Percentiles rank a stretch among this genome's conserved stretches.
Evolutionary conservation across 1,284 basidiomycete species (phyloP).

Genomic region (Ceratobasidium sp.): DNA sequence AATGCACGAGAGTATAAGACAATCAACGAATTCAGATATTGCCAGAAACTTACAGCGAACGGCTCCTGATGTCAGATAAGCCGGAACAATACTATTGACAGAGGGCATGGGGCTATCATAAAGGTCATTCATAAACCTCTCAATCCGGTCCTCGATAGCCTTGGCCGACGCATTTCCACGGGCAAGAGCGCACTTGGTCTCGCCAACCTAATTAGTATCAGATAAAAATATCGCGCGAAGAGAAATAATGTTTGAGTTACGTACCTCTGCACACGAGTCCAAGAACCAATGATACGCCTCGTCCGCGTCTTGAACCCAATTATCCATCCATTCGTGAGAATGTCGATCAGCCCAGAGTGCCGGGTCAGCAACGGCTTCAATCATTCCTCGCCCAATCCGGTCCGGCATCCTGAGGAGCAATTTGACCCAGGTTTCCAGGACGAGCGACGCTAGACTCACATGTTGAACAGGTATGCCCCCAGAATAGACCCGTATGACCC

Average conservation of each 20-base stretch:
- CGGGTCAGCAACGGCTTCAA: slow-evolving; percentile 44
- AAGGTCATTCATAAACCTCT: slow-evolving; percentile 49
- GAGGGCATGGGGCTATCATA: slow-evolving; percentile 13
- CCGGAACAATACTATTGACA: slow-evolving; percentile 44
- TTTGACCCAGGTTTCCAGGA: too few relatives aligned
- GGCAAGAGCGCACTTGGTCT: slow-evolving; percentile 10
- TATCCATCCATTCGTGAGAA: slow-evolving; percentile 36
- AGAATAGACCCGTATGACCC: slow-evolving; percentile 45
- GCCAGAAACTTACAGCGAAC: slow-evolving; percentile 2
- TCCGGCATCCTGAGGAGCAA: slow-evolving; percentile 41
- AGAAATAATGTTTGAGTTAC: too few relatives aligned
- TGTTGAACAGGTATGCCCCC: slow-evolving; percentile 48
- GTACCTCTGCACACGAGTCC: slow-evolving; percentile 33
- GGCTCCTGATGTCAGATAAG: slow-evolving; percentile 38
- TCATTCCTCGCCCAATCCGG: slow-evolving; percentile 44
- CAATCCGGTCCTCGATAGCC: slow-evolving; percentile 49
- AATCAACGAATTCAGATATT: background rate
- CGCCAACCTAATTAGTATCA: slow-evolving; percentile 5
- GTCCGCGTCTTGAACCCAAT: slow-evolving; percentile 28
- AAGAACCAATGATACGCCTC: slow-evolving; percentile 38
- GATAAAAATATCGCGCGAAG: background rate
- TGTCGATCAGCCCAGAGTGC: slow-evolving; percentile 41
- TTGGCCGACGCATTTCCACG: slow-evolving; percentile 31
- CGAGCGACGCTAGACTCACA: too few relatives aligned
- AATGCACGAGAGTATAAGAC: background rate